Base-by-base conservation (phyloP, 805 yeast genomes). In the Saturnispora serradocipensis region DNA sequence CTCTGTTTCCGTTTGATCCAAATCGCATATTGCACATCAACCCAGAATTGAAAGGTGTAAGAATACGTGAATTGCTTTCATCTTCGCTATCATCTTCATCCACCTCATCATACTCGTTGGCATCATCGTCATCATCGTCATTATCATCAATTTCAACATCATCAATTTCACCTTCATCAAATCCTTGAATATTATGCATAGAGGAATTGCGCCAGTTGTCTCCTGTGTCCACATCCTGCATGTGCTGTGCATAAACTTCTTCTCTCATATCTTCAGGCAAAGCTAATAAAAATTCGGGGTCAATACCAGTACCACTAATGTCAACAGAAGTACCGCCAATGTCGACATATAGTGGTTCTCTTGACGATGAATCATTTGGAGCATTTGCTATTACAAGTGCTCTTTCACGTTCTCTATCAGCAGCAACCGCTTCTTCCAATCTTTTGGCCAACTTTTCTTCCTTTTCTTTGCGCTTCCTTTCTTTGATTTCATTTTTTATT, bases 231-330 rank as follows among this genome's bases (percentile, higher is more conserved):
- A 90, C 72, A 58, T 87, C 93, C 42, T 89, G 71, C 6, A 88
- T 71, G 61, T 89, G 96, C 56, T 88, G 91, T 0, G 90, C 80
- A 61, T 87, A 82, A 0, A 89, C 97, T 61, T 90, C 97, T 56
- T 88, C 95, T 47, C 97, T 73, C 86, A 90, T 86, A 49, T 87
- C 93, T 43, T 88, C 96, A 0, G 97, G 97, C 36, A 90, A 73
- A 0, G 96, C 97, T 59, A 84, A 85, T 54, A 90, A 72, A 63
- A 88, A 90, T 58, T 86, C 91, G 0, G 96, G 95, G 67, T 90
- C 97, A 53, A 90, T 88, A 50, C 87, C 97, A 3, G 96, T 82
- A 0, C 93, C 95, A 40, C 90, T 78, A 36, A 90, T 86, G 62
- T 90, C 95, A 35, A 90, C 89, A 48, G 82, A 81, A 27, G 83